Conservation (phyloP, 2,329 filamentous ascomycete genomes). For the Neofusicoccum ribis region DNA sequence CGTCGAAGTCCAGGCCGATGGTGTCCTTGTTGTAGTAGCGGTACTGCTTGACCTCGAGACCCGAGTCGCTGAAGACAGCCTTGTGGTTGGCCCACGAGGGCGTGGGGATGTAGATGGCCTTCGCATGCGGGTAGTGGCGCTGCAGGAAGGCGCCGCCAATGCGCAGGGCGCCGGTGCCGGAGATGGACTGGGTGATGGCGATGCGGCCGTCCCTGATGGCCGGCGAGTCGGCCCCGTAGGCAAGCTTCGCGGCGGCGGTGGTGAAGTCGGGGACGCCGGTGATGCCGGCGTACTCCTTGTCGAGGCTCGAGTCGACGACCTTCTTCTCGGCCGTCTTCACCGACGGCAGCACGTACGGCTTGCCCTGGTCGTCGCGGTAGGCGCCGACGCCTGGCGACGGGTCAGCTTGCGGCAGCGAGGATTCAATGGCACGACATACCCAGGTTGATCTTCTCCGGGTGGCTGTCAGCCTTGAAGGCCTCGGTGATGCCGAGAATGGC, state of each 20-base stretch:
- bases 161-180: constrained; percentile 91
- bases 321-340: constrained; percentile 87
- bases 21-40: constrained; percentile 99
- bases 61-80: constrained; percentile 91
- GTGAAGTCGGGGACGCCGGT: constrained; percentile 95
- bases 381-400: constrained; percentile 76
- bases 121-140: constrained; percentile 85
- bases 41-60: constrained; percentile 90
- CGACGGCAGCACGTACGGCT: constrained; percentile 95
- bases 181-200: constrained; percentile 96
- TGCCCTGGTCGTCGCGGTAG: constrained; percentile 97
- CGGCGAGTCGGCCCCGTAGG: constrained; percentile 79
- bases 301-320: constrained; percentile 72
- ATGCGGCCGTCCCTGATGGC: constrained; percentile 74
- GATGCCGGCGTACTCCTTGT: constrained; percentile 98
- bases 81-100: constrained; percentile 99
- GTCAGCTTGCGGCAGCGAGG: neutral
- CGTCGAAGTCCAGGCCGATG: constrained; percentile 95
- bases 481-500: constrained; percentile 75
- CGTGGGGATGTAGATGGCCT: constrained; percentile 94
- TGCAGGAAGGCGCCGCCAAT: constrained; percentile 92
- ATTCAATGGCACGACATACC: constrained; percentile 53
- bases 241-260: constrained; percentile 84
- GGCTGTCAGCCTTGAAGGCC: constrained; percentile 96
- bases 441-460: constrained; percentile 96